These are phyloP conservation scores for Neotropicomus parvogracilis DNA, from an alignment of 1,284 basidiomycete species.

Conservation along the genomic window DNA sequence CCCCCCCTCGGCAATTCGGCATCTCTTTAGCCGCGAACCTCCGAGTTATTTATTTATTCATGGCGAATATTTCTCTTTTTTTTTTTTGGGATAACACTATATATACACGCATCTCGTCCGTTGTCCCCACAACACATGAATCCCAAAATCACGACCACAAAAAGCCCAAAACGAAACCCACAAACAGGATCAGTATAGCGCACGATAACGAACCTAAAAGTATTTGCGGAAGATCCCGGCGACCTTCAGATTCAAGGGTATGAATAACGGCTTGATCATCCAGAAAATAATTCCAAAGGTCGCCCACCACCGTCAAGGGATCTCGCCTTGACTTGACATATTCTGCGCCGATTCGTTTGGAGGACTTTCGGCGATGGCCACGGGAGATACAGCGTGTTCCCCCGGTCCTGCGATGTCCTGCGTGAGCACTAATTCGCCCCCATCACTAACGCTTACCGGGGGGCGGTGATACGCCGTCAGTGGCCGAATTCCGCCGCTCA, in stretches of 20 bases:
- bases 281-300: conserved; percentile 49
- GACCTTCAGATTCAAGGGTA: conserved; percentile 54
- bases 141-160: conserved; percentile 21
- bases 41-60: not conserved
- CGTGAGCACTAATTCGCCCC: conserved; percentile 7
- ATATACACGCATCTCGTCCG: too few relatives aligned
- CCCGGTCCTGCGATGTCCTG: conserved; percentile 14
- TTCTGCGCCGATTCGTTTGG: conserved; percentile 10
- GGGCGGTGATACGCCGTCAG: conserved; percentile 4
- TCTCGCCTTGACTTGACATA: conserved; percentile 14
- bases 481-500: conserved; percentile 2
- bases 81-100: too few relatives aligned
- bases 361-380: not conserved
- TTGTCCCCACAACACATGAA: not conserved
- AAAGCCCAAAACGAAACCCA: conserved; percentile 26
- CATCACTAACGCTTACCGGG: conserved; percentile 16
- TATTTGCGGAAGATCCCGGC: conserved; percentile 50
- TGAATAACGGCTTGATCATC: conserved; percentile 42
- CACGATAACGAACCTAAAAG: conserved; percentile 31
- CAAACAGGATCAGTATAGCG: conserved; percentile 16
- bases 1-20: conserved; percentile 25
- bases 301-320: conserved; percentile 56
- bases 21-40: conserved; percentile 31
- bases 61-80: too few relatives aligned
- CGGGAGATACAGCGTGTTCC: conserved; percentile 1